These are phyloP conservation scores for Chaetomiaceae sp. DNA, from an alignment of 2,329 filamentous ascomycete species.

Conservation along the genomic window DNA sequence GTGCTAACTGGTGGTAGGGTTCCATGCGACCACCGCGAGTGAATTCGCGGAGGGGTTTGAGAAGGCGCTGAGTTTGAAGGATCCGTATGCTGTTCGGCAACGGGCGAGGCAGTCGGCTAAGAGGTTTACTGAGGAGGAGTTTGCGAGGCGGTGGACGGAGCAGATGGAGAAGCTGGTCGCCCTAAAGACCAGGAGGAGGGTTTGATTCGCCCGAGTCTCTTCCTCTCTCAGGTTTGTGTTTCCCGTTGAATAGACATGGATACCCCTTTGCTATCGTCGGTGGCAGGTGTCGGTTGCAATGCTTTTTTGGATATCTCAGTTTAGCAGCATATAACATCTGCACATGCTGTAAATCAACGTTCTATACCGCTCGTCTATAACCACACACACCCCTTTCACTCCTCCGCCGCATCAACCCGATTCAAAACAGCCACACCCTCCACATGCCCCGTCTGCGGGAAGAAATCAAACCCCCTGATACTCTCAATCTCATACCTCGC, in stretches of 20 bases:
- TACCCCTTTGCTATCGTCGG: slow-evolving; percentile 22
- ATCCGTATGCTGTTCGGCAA: slow-evolving; percentile 69
- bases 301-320: background rate
- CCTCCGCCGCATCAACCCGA: slow-evolving; percentile 49
- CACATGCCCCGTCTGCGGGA: slow-evolving; percentile 77
- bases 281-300: slow-evolving; percentile 1
- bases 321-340: too few species aligned
- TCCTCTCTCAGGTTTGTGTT: background rate
- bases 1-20: slow-evolving; percentile 51
- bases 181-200: slow-evolving; percentile 4
- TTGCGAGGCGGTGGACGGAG: slow-evolving; percentile 70
- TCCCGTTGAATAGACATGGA: slow-evolving; percentile 18
- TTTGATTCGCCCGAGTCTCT: background rate
- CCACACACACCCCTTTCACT: background rate
- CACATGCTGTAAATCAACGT: too few species aligned
- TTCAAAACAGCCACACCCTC: slow-evolving; percentile 64
- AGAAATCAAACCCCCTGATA: slow-evolving; percentile 91
- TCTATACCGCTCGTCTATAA: too few species aligned
- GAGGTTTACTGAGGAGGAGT: slow-evolving; percentile 84
- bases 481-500: slow-evolving; percentile 81
- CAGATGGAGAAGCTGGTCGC: slow-evolving; percentile 69
- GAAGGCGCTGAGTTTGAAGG: slow-evolving; percentile 66
- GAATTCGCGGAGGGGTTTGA: slow-evolving; percentile 81
- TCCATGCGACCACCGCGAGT: slow-evolving; percentile 71
- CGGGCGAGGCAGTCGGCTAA: slow-evolving; percentile 73